Conservation (phyloP, 805 yeast genomes). For the Kazachstania kunashirensis region DNA sequence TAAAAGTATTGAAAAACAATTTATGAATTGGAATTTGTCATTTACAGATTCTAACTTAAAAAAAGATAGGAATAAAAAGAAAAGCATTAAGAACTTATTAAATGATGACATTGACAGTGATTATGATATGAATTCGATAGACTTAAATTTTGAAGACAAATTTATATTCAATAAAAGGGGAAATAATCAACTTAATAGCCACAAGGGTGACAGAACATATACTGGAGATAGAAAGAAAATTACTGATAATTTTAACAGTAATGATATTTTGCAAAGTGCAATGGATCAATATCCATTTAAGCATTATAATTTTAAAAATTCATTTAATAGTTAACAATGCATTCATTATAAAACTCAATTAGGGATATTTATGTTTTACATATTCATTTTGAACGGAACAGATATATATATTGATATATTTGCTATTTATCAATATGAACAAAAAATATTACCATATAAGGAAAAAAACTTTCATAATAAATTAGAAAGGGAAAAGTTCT, state of each 20-base stretch:
- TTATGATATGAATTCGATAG: not conserved
- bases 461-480: too few relatives aligned
- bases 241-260: conserved; percentile 1
- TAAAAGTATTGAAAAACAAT: not conserved
- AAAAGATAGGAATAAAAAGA: not conserved
- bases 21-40: conserved; percentile 2
- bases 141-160: not conserved
- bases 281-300: conserved; percentile 4
- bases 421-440: too few relatives aligned
- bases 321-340: conserved; percentile 4
- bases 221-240: not conserved
- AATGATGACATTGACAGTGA: conserved; percentile 1
- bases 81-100: conserved; percentile 1
- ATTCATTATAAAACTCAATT: too few relatives aligned
- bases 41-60: not conserved
- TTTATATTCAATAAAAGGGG: not conserved
- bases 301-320: conserved; percentile 1
- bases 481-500: too few relatives aligned
- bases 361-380: too few relatives aligned
- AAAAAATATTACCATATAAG: too few relatives aligned
- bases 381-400: too few relatives aligned
- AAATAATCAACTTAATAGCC: not conserved
- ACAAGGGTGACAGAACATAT: not conserved
- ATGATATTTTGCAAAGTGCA: conserved; percentile 5
- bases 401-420: too few relatives aligned